Conservation (phyloP, 1,284 basidiomycete genomes). For the Trichosporon sp. region DNA sequence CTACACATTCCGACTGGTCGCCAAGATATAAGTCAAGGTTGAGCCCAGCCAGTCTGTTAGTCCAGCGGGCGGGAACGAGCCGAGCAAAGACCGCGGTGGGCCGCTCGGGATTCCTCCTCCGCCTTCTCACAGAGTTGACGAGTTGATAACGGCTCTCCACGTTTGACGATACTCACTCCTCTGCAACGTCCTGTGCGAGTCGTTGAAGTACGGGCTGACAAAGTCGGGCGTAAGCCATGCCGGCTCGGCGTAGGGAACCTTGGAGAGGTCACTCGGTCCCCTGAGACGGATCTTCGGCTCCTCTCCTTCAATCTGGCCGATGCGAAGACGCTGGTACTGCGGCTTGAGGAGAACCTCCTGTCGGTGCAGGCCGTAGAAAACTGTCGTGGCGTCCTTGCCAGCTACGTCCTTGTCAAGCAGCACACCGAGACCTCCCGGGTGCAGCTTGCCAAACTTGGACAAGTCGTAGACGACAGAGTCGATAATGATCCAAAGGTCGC, state of each 20-base stretch:
- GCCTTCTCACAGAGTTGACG: no score
- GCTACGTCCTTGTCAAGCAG: constrained; percentile 63
- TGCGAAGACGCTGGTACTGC: constrained; percentile 64
- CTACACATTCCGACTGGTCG: no score
- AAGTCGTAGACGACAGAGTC: constrained; percentile 78
- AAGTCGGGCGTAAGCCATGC: constrained; percentile 73
- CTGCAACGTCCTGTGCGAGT: constrained; percentile 51
- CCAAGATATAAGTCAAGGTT: no score
- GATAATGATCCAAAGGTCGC: constrained; percentile 74
- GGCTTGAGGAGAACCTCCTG: constrained; percentile 70
- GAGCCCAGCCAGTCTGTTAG: background rate
- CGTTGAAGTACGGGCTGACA: constrained; percentile 77
- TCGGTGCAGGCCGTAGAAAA: constrained; percentile 76
- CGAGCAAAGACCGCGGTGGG: no score
- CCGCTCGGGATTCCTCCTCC: no score
- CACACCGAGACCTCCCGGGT: constrained; percentile 76
- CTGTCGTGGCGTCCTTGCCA: constrained; percentile 77
- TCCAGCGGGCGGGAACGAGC: no score
- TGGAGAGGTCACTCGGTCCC: constrained; percentile 56
- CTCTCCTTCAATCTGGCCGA: constrained; percentile 65
- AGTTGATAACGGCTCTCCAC: no score
- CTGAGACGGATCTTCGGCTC: constrained; percentile 56
- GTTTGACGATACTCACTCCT: constrained; percentile 30
- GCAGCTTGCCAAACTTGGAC: constrained; percentile 67
- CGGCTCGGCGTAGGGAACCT: constrained; percentile 78